Base-by-base conservation (phyloP, 768 basidiomycete genomes). In the Tremella mesenterica region DNA sequence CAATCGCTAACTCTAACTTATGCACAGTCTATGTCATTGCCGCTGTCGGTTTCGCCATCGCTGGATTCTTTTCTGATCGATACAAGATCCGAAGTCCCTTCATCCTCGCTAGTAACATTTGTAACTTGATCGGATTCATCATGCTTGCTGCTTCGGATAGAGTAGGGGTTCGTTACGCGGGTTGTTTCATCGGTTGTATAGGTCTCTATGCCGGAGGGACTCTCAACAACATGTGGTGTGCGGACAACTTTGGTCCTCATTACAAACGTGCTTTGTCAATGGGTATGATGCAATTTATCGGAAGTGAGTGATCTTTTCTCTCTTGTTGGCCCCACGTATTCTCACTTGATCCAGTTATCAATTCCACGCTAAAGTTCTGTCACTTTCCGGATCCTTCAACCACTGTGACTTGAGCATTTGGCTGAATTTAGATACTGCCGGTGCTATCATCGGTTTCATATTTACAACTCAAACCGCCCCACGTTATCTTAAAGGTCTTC, bases 21-120 rank as follows among this genome's bases (percentile, higher is more conserved):
- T n/a, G n/a, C n/a, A n/a, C n/a, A n/a, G 58, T 59, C 2, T 67
- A 67, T 26, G 65, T 61, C 28, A 59, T 67, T 36, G 65, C 63
- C 9, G 62, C 64, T 31, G 36, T 53, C 28, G 28, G 59, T 7
- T 61, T 56, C 27, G 59, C 65, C 47, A 27, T 52, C 48, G 28
- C 33, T 1, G 55, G 36, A n/a, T 25, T 18, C 13, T n/a, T 57
- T 20, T 57, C 55, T 13, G 55, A 57, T 29, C 52, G 29, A 34
- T 53, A 53, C 30, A 45, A 18, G 34, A 25, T 46, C 13, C 50
- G 55, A 14, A 38, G 26, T 5, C 55, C 55, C 14, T 52, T 57
- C 50, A 46, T 57, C n/a, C 13, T 52, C 18, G 23, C 41, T 23
- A 27, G 20, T 9, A 31, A 39, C 1, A 16, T 20, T 23, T n/a